phyloP scores from a whole-genome alignment of 164 flowering plant species.

The Houttuynia cordata region DNA sequence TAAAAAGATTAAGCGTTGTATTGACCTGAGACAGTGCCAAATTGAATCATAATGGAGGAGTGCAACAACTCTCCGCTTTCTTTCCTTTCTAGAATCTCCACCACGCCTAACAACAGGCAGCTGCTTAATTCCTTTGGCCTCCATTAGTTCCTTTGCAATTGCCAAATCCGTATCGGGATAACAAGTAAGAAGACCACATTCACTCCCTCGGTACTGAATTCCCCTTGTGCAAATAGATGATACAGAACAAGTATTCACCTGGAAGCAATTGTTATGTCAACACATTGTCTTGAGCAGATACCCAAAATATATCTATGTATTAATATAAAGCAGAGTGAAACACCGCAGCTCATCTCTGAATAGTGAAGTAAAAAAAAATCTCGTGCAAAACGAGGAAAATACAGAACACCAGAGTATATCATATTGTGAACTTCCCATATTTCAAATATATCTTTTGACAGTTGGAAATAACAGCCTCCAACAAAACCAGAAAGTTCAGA shows the following conservation, averaged over 20 bases:
- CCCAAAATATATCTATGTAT: too few species aligned
- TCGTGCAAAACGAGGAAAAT: too few species aligned
- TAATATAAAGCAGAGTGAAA: too few species aligned
- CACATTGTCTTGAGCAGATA: too few species aligned
- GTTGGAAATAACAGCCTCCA: too few species aligned
- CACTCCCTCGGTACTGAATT: slow-evolving; percentile 64
- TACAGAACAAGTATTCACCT: slow-evolving; percentile 58
- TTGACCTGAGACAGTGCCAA: slow-evolving; percentile 60
- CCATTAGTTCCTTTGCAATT: slow-evolving; percentile 87
- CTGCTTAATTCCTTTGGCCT: slow-evolving; percentile 90
- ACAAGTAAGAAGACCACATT: slow-evolving; percentile 77
- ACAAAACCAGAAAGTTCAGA: too few species aligned
- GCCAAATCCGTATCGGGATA: slow-evolving; percentile 81
- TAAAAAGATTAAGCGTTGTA: neutral
- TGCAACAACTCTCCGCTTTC: slow-evolving; percentile 52
- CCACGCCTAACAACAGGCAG: slow-evolving; percentile 80
- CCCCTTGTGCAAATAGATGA: slow-evolving; percentile 71
- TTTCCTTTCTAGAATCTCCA: slow-evolving; percentile 32
- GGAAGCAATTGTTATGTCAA: slow-evolving; percentile 5
- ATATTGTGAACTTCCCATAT: too few species aligned
- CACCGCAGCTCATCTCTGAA: too few species aligned
- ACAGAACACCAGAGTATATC: too few species aligned
- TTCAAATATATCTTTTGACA: too few species aligned
- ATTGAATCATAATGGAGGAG: slow-evolving; percentile 76
- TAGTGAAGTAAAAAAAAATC: too few species aligned